These are phyloP conservation scores for Mytilinidion resinicola DNA, from an alignment of 495 filamentous ascomycete genomes.

Conservation along the genomic window DNA sequence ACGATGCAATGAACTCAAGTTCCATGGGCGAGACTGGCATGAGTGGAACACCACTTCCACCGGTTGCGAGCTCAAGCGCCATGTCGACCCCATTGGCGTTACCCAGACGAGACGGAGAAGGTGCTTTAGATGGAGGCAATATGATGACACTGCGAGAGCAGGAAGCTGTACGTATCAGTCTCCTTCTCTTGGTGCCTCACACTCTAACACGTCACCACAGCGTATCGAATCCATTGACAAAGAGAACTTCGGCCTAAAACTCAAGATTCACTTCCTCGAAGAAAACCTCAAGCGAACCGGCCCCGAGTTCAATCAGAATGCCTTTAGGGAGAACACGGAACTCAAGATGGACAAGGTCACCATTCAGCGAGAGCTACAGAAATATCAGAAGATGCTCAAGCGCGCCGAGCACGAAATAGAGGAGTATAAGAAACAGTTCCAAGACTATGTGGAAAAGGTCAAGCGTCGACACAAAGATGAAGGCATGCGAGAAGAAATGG, in stretches of 20 bases:
- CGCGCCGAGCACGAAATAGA: constrained; percentile 77
- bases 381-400: constrained; percentile 71
- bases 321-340: constrained; percentile 89
- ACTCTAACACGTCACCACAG: constrained; percentile 30
- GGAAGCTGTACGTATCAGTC: constrained; percentile 58
- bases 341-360: constrained; percentile 85
- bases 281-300: constrained; percentile 76
- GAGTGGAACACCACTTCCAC: constrained; percentile 55
- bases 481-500: constrained; percentile 53
- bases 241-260: constrained; percentile 73
- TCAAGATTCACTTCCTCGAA: constrained; percentile 76
- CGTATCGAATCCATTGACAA: constrained; percentile 93
- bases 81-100: constrained; percentile 72
- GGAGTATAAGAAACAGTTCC: constrained; percentile 65
- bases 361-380: constrained; percentile 76
- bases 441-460: constrained; percentile 70
- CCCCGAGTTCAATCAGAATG: constrained; percentile 76
- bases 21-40: constrained; percentile 29
- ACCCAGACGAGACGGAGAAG: constrained; percentile 55
- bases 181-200: not conserved
- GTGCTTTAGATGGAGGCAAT: constrained; percentile 73
- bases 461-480: constrained; percentile 66
- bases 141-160: constrained; percentile 86
- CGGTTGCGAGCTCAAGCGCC: constrained; percentile 67
- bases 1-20: constrained; percentile 43